Percentiles rank a stretch among this genome's conserved stretches.
These are phyloP conservation scores for Vitis hybrid DNA, from an alignment of 177 flowering plant genomes.

Conservation along the genomic window DNA sequence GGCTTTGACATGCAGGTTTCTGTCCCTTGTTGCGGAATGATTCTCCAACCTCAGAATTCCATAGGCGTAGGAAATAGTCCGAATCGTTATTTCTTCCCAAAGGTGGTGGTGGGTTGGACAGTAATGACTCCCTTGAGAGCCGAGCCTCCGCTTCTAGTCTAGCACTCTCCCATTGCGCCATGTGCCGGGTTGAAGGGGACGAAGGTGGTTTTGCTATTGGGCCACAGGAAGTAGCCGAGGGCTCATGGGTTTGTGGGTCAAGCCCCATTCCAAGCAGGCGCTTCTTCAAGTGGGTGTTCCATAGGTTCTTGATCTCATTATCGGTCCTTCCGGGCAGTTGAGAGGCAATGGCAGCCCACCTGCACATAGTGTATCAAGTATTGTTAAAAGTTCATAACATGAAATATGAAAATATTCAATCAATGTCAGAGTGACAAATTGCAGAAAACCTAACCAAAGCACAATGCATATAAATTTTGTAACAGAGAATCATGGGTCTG, in stretches of 20 bases:
- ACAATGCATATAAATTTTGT: too few species aligned
- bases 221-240: slow-evolving; percentile 32
- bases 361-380: slow-evolving; percentile 19
- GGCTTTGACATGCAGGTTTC: slow-evolving; percentile 32
- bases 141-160: slow-evolving; percentile 94
- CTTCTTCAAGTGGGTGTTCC: slow-evolving; percentile 91
- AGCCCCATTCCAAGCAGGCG: slow-evolving; percentile 52
- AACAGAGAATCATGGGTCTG: too few species aligned
- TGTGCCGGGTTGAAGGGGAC: slow-evolving; percentile 75
- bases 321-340: slow-evolving; percentile 91
- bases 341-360: slow-evolving; percentile 95
- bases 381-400: too few species aligned
- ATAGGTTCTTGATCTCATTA: slow-evolving; percentile 91
- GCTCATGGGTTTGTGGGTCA: slow-evolving; percentile 64
- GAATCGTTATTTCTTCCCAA: slow-evolving; percentile 22
- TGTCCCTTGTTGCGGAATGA: slow-evolving; percentile 51
- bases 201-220: slow-evolving; percentile 29
- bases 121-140: slow-evolving; percentile 64
- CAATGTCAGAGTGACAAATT: too few species aligned
- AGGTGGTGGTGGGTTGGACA: slow-evolving; percentile 22
- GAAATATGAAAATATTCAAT: too few species aligned
- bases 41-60: slow-evolving; percentile 94
- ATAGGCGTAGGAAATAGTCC: slow-evolving; percentile 69
- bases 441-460: too few species aligned
- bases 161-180: slow-evolving; percentile 98